Evolutionary conservation across 1,284 basidiomycete genomes (phyloP), one percentile per base, ranked within the genome.

Genomic region (Kwoniella shivajii): DNA sequence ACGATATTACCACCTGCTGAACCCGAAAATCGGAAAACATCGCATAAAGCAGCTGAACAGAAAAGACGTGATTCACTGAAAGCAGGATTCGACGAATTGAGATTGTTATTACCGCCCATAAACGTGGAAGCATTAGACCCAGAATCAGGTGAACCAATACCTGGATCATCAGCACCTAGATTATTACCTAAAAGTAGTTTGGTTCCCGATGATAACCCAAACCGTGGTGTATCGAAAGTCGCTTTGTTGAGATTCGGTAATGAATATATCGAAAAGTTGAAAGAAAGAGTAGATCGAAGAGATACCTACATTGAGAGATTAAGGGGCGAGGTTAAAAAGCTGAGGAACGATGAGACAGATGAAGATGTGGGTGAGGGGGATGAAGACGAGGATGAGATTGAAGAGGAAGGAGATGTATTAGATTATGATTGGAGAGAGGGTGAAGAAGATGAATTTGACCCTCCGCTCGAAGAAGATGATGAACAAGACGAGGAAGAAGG

Each of bases 21-120:
- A 50, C 73, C 72, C n/a, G 77, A 78, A 52, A 73, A 60, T 7
- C 71, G 76, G 9, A 92, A 92, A 72, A 89, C 89, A 0, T 94
- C 92, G 0, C 95, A 99, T 79, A 98, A 98, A 78, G 91, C 89
- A 1, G 95, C 95, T 0, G 95, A 99, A 77, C 95, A 99, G 75
- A 95, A 96, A 74, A 87, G 95, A 20, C 86, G 95, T 4, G 95
- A 99, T 77, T 92, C 89, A 36, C 85, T 99, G 64, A 99, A 99
- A 79, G 88, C 88, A 10, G 93, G 92, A 16, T 99, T 95, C 72
- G 95, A 99, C 75, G 93, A 97, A 63, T 84, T 99, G 11, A 89
- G 95, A 13, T 78, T 83, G 7, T 81, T 98, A 13, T 82, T 99
- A 0, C 95, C 95, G 0, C 89, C 91, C 2, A 90, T 97, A 68